phyloP scores from a whole-genome alignment of 108 stramenopile genomes.

The Cylindrotheca closterium region DNA sequence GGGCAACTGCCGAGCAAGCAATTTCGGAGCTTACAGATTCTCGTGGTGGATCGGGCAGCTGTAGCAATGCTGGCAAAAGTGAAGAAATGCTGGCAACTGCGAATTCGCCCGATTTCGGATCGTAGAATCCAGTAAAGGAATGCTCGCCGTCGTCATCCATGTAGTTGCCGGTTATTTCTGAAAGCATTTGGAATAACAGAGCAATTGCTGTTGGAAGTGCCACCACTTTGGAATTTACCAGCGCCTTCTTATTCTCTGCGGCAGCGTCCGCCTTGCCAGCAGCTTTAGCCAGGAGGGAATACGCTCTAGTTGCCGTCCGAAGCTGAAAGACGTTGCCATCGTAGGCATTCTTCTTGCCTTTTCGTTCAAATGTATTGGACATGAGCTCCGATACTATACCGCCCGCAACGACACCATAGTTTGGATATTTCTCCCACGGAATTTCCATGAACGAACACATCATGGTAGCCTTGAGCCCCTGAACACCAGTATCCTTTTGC shows the following conservation, averaged over 20 bases:
- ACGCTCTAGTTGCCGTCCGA: conserved; percentile 28
- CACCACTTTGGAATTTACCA: conserved; percentile 24
- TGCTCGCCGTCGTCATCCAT: conserved; percentile 21
- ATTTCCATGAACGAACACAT: conserved; percentile 33
- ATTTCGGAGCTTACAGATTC: conserved; percentile 16
- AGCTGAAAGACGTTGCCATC: conserved; percentile 25
- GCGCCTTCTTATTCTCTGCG: background rate
- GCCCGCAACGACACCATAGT: conserved; percentile 30
- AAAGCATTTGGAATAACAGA: conserved; percentile 31
- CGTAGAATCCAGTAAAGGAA: conserved; percentile 13
- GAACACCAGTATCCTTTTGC: conserved; percentile 25
- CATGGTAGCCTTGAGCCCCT: conserved; percentile 39
- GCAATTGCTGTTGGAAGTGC: conserved; percentile 39
- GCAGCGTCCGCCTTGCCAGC: conserved; percentile 28
- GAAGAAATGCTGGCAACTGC: conserved; percentile 24
- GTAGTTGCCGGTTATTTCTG: conserved; percentile 24
- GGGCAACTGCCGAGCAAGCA: conserved; percentile 25
- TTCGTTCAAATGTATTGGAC: conserved; percentile 38
- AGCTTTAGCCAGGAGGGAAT: conserved; percentile 22
- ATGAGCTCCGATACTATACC: conserved; percentile 33
- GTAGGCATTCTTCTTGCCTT: conserved; percentile 32
- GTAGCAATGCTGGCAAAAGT: conserved; percentile 25
- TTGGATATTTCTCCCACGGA: conserved; percentile 27
- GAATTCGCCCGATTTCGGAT: conserved; percentile 30
- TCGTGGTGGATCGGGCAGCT: conserved; percentile 10